Percentiles rank a stretch among this genome's conserved stretches.
phyloP scores from a whole-genome alignment of 2,329 filamentous ascomycete species.

The Colletotrichum musae region DNA sequence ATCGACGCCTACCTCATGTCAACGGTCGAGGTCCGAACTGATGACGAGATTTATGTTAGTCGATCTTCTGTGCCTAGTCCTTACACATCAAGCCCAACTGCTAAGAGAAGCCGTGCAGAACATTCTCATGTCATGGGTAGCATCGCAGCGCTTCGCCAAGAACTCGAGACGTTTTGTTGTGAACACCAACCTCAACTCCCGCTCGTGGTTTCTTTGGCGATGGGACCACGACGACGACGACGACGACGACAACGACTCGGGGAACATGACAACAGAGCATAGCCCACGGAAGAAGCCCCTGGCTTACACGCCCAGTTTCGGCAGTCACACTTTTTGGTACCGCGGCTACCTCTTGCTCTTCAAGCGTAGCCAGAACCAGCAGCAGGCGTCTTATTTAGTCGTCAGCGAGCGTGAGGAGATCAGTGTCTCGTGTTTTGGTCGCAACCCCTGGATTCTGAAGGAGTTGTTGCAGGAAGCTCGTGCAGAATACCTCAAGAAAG shows the following conservation, averaged over 20 bases:
- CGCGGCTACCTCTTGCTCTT: slow-evolving; percentile 71
- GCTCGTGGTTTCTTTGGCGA: slow-evolving; percentile 64
- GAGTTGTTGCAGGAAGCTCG: slow-evolving; percentile 73
- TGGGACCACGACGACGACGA: slow-evolving; percentile 62
- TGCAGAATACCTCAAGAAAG: slow-evolving; percentile 67
- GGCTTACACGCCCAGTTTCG: slow-evolving; percentile 77
- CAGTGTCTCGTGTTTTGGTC: slow-evolving; percentile 73
- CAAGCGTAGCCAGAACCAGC: slow-evolving; percentile 64
- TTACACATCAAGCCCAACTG: background rate
- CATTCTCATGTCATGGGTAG: slow-evolving; percentile 79
- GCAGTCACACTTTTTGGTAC: slow-evolving; percentile 79
- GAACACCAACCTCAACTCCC: slow-evolving; percentile 72
- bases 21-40: slow-evolving; percentile 75
- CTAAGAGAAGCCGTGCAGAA: slow-evolving; percentile 53
- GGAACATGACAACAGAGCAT: slow-evolving; percentile 9
- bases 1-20: slow-evolving; percentile 73
- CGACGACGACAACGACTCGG: slow-evolving; percentile 61
- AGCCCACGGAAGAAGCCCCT: slow-evolving; percentile 63
- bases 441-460: slow-evolving; percentile 73
- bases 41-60: slow-evolving; percentile 76
- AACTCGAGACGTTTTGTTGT: slow-evolving; percentile 74
- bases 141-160: slow-evolving; percentile 72
- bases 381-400: slow-evolving; percentile 55
- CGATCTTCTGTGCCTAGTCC: background rate
- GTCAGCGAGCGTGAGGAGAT: slow-evolving; percentile 72